These are phyloP conservation scores for Blastomyces percursus DNA, from an alignment of 2,329 filamentous ascomycete species.

Conservation along the genomic window DNA sequence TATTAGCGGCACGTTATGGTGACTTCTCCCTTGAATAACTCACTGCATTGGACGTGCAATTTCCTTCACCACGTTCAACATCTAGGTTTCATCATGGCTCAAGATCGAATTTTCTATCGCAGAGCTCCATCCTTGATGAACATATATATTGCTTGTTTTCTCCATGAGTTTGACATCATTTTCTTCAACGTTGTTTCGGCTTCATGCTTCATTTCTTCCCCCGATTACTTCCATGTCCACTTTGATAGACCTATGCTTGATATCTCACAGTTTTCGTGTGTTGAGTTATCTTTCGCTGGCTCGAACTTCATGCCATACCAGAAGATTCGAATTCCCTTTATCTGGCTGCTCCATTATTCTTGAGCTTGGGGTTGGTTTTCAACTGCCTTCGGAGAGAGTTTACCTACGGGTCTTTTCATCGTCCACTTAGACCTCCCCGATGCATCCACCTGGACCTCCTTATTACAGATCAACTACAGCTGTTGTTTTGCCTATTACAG, in stretches of 20 bases:
- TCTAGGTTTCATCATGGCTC: constrained; percentile 1
- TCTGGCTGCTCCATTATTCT: not conserved
- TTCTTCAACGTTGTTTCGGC: not conserved
- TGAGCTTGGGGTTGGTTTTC: too few species aligned
- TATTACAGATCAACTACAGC: constrained; percentile 21
- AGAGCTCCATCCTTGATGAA: not conserved
- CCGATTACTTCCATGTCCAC: not conserved
- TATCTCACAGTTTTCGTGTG: not conserved
- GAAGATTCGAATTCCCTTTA: not conserved
- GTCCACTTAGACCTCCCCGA: not conserved
- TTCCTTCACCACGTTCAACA: not conserved
- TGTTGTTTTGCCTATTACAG: constrained; percentile 39
- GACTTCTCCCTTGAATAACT: constrained; percentile 11
- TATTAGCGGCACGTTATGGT: not conserved
- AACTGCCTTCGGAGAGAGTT: not conserved
- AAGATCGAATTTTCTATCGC: not conserved
- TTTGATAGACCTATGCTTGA: not conserved
- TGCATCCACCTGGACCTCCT: not conserved
- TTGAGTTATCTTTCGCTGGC: not conserved
- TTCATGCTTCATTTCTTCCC: not conserved
- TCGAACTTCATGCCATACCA: not conserved
- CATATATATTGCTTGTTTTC: not conserved
- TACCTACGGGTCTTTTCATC: not conserved
- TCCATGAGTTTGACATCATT: not conserved
- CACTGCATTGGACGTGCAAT: constrained; percentile 2